Conservation (phyloP, 2,329 filamentous ascomycete species). For the Calonectria pseudoturangicola region DNA sequence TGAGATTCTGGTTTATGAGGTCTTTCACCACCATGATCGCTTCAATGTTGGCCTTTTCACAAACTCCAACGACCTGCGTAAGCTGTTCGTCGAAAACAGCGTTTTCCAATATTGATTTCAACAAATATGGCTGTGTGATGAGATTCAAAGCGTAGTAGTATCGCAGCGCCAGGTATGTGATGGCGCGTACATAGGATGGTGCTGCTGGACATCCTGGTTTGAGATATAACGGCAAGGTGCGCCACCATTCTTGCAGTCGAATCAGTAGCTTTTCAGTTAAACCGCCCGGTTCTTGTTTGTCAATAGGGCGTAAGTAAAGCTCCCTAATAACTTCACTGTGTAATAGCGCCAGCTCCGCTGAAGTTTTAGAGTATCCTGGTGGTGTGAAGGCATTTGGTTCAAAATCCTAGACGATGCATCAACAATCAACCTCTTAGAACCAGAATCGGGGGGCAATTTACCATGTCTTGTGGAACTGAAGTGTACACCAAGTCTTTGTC, state of each 20-base stretch:
- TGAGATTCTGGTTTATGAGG: neutral
- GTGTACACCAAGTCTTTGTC: slow-evolving; percentile 6
- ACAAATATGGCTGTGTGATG: slow-evolving; percentile 15
- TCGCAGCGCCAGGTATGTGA: neutral
- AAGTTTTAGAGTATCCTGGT: slow-evolving; percentile 6
- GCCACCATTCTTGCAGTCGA: neutral
- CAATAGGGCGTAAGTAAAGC: neutral
- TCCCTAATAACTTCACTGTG: slow-evolving; percentile 6
- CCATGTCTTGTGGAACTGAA: neutral
- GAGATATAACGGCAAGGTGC: neutral
- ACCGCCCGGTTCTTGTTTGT: neutral
- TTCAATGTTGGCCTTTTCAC: slow-evolving; percentile 6
- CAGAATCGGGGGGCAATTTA: neutral
- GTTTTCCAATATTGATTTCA: neutral
- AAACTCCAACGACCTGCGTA: neutral
- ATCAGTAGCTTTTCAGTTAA: neutral
- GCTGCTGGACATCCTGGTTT: slow-evolving; percentile 9
- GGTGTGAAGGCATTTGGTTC: slow-evolving; percentile 19
- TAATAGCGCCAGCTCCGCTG: neutral
- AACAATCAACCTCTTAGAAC: neutral
- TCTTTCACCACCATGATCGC: neutral
- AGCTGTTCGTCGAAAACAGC: neutral
- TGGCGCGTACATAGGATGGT: neutral
- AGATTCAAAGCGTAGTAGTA: neutral
- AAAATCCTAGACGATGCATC: neutral